Evolutionary conservation across 169 alveolate genomes (phyloP), one percentile per base, ranked within the genome.

Genomic region (Theileria orientalis): DNA sequence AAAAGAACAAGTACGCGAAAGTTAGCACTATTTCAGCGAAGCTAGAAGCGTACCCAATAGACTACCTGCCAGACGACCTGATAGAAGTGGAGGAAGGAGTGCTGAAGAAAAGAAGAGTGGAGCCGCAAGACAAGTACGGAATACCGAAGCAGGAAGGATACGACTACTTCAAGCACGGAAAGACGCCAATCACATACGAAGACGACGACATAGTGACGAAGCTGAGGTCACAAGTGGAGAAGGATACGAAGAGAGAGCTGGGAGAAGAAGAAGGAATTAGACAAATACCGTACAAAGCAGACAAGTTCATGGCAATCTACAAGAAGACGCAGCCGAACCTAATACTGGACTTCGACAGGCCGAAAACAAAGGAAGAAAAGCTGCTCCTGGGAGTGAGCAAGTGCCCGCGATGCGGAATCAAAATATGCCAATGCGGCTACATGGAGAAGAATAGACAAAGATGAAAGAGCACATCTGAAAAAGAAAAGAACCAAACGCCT

Each of bases 391-490:
- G 88, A 8, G 84, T 80, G 29, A 25, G 32, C 25, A 80, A 73
- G 47, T 80, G 88, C 61, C 88, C 88, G 9, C 35, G 83, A 30
- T 80, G 88, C 37, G 88, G 88, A 19, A 71, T 73, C 70, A 80
- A 80, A 52, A 80, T 80, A 9, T 80, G 88, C 41, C 88, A 73
- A 21, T 80, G 88, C 30, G 88, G 88, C 27, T 80, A 73, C 30
- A 80, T 80, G 88, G 86, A 60, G 25, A 64, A 59, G 40, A 59
- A 29, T 32, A 60, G 35, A 57, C 57, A 52, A n/a, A n/a, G n/a
- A n/a, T n/a, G n/a, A n/a, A n/a, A n/a, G n/a, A n/a, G 41, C 3
- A 14, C n/a, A 1, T 27, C 9, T 23, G 32, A 51, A 37, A 9
- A 3, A 5, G 29, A 14, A 3, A 7, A 23, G n/a, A 57, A 9